Base-by-base conservation (phyloP, 2,329 filamentous ascomycete genomes). In the Exophiala bonariae region DNA sequence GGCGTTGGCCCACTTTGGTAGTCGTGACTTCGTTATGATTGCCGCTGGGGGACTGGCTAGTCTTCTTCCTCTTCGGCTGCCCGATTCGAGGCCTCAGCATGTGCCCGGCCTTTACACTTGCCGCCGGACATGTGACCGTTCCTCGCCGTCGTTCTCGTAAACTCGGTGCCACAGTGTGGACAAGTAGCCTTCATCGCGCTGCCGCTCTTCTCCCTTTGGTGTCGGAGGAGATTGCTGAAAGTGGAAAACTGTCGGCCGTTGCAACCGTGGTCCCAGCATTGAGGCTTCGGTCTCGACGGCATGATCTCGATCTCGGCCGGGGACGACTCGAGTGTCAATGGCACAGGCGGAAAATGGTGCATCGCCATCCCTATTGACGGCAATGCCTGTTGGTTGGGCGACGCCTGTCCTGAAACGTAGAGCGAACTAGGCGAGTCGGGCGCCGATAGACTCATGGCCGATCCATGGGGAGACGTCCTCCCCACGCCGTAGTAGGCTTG, bases 251-350 rank as follows among this genome's bases (percentile, higher is more conserved):
- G 88, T 22, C 91, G 84, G 16, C 92, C 92, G 61, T 96, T 96
- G 75, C 92, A 97, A 9, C 91, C 92, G 63, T 97, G 92, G 52
- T 96, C 92, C 88, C 89, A 97, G 69, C 92, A 96, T 65, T 95
- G 89, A 36, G 91, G 90, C 71, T 95, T 95, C n/a, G 89, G 89
- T 56, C 87, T 80, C 59, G 82, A 55, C 14, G 54, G 44, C 41
- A 50, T 44, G 20, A 60, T 43, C 40, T 58, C 56, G 31, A 56
- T 48, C 17, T 56, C 55, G 13, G 47, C 41, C 3, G 47, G 47
- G 2, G 51, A 48, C 9, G 57, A 59, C 35, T 58, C 57, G 11
- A 59, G 44, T 3, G 53, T 46, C 20, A 46, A 41, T 32, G 48
- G 44, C 10, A 52, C 47, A 3, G 45, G 45, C 23, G 52, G 46